Percentiles rank a stretch among this genome's conserved stretches.
Conservation (phyloP, 129 eudicot species). For the Flaveria brownii region DNA sequence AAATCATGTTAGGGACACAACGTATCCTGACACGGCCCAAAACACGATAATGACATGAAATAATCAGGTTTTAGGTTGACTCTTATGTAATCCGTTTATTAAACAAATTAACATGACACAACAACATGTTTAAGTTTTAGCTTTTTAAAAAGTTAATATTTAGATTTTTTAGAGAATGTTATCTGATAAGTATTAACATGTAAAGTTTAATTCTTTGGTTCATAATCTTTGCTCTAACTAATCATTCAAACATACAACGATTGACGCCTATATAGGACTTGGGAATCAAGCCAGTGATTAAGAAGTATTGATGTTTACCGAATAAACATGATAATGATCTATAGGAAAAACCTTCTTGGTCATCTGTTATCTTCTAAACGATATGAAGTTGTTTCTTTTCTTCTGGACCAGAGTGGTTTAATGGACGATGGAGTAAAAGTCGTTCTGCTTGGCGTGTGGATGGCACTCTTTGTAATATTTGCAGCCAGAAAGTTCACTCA, state of each 20-base stretch:
- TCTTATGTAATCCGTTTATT: background rate
- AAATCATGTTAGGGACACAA: background rate
- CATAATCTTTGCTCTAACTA: background rate
- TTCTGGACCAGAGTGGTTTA: conserved; percentile 56
- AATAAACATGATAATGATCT: background rate
- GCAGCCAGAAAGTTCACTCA: conserved; percentile 93
- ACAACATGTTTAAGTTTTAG: background rate
- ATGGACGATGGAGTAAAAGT: conserved; percentile 80
- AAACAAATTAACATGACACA: background rate
- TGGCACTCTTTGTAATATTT: conserved; percentile 76
- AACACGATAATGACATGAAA: background rate
- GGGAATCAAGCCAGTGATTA: background rate
- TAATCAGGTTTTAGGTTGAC: background rate
- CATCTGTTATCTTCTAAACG: background rate
- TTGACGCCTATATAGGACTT: background rate
- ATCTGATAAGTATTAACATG: background rate
- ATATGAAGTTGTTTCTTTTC: background rate
- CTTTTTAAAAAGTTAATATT: background rate
- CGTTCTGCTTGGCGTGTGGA: conserved; percentile 68
- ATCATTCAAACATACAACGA: background rate
- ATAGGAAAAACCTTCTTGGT: background rate
- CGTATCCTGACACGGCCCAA: background rate
- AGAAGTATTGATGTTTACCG: background rate
- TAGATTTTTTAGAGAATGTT: background rate
- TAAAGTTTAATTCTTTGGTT: background rate